phyloP scores from a whole-genome alignment of 768 basidiomycete genomes.

The Atractiella rhizophila region DNA sequence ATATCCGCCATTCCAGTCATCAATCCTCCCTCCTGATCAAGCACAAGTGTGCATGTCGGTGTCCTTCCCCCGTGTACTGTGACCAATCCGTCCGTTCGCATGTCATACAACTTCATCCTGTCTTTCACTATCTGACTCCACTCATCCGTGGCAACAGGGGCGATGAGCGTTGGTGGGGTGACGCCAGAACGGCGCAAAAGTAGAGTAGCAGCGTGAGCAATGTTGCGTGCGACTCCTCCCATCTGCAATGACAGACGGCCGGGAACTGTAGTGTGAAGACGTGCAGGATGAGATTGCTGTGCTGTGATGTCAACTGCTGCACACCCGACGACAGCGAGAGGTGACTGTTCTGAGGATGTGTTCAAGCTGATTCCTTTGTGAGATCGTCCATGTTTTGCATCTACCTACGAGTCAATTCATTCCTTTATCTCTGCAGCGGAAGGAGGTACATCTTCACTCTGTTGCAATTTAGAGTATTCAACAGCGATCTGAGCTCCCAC shows the following conservation, averaged over 20 bases:
- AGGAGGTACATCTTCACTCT: slow-evolving; percentile 10
- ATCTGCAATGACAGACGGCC: slow-evolving; percentile 45
- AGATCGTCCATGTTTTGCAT: not conserved
- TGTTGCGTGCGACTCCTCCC: slow-evolving; percentile 85
- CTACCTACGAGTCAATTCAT: not conserved
- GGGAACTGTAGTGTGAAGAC: slow-evolving; percentile 43
- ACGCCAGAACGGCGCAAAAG: slow-evolving; percentile 20
- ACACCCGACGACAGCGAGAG: slow-evolving; percentile 50
- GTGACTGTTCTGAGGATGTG: slow-evolving; percentile 3
- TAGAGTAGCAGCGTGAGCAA: slow-evolving; percentile 68
- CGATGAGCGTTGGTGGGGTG: too few relatives aligned
- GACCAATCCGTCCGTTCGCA: slow-evolving; percentile 57
- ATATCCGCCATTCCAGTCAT: slow-evolving; percentile 82
- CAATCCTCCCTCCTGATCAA: slow-evolving; percentile 45
- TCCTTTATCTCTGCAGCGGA: not conserved
- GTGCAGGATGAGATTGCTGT: too few relatives aligned
- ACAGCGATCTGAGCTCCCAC: slow-evolving; percentile 60
- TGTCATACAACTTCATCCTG: slow-evolving; percentile 37
- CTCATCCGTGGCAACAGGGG: slow-evolving; percentile 39
- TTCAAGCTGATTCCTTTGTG: not conserved
- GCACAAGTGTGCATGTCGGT: slow-evolving; percentile 63
- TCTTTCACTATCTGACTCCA: slow-evolving; percentile 43
- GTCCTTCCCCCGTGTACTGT: slow-evolving; percentile 27
- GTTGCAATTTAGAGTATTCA: slow-evolving; percentile 36
- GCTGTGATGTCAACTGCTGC: slow-evolving; percentile 66